These are phyloP conservation scores for Benincasa hispida DNA, from an alignment of 306 rosid genomes.

Conservation along the genomic window DNA sequence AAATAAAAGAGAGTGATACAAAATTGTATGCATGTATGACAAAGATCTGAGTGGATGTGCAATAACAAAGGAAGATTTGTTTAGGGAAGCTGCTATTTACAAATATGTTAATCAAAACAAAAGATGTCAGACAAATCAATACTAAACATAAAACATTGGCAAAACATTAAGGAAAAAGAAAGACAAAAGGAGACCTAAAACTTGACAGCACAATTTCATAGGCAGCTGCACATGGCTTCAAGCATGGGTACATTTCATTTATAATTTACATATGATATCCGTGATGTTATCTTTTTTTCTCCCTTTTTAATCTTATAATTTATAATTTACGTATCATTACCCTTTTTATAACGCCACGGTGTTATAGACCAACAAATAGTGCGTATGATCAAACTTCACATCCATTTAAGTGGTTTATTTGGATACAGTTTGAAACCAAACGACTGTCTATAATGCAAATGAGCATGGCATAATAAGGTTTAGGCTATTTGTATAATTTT, in stretches of 20 bases:
- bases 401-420: not conserved
- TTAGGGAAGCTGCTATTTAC: not conserved
- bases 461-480: not conserved
- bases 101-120: conserved; percentile 3
- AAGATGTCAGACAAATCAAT: conserved; percentile 6
- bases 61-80: not conserved
- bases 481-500: not conserved
- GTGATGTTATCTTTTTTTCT: not conserved
- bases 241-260: not conserved
- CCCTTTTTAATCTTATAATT: not conserved
- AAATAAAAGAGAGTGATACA: not conserved
- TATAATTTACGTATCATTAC: not conserved
- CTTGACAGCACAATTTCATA: not conserved
- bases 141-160: not conserved
- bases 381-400: not conserved
- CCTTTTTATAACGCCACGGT: not conserved
- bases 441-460: not conserved
- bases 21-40: not conserved
- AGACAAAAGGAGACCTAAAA: not conserved
- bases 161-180: not conserved
- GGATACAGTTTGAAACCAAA: not conserved
- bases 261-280: not conserved
- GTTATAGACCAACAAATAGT: not conserved
- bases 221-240: not conserved
- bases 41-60: conserved; percentile 1